These are phyloP conservation scores for Fusarium longipes DNA, from an alignment of 2,329 filamentous ascomycete species.

Conservation along the genomic window DNA sequence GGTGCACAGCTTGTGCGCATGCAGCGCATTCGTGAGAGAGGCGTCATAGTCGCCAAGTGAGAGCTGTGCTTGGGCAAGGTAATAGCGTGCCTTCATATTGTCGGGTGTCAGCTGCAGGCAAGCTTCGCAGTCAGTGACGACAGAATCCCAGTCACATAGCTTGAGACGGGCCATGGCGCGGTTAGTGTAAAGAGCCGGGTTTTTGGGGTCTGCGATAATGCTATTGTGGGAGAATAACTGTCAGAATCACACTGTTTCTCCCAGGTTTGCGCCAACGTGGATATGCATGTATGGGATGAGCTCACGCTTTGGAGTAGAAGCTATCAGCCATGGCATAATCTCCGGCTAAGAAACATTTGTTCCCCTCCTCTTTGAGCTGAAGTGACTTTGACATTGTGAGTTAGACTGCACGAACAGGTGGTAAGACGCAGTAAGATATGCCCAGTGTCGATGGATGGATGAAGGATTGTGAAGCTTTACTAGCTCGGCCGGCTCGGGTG, in stretches of 20 bases:
- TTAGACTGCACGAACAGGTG: neutral
- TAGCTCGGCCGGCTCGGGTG: neutral
- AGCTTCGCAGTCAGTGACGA: constrained; percentile 79
- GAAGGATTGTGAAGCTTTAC: neutral
- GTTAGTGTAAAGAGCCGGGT: constrained; percentile 87
- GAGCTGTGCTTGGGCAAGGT: constrained; percentile 86
- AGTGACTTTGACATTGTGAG: constrained; percentile 51
- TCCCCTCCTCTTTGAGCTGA: constrained; percentile 68
- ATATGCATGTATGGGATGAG: constrained; percentile 18
- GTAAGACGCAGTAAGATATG: constrained; percentile 4
- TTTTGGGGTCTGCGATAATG: constrained; percentile 80
- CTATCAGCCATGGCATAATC: constrained; percentile 75
- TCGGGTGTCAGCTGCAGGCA: constrained; percentile 74
- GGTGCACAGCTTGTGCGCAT: constrained; percentile 78
- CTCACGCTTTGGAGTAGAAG: constrained; percentile 78
- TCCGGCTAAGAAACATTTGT: constrained; percentile 71
- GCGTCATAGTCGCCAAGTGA: constrained; percentile 72
- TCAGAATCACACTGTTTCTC: constrained; percentile 13
- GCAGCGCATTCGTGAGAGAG: constrained; percentile 75
- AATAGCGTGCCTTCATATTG: constrained; percentile 85
- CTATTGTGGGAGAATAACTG: constrained; percentile 54
- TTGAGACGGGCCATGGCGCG: constrained; percentile 85
- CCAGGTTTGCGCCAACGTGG: neutral
- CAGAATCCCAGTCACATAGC: constrained; percentile 77
- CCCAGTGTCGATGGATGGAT: neutral